Conservation (phyloP, 2,329 filamentous ascomycete species). For the Phaeophleospora eucalypticola region DNA sequence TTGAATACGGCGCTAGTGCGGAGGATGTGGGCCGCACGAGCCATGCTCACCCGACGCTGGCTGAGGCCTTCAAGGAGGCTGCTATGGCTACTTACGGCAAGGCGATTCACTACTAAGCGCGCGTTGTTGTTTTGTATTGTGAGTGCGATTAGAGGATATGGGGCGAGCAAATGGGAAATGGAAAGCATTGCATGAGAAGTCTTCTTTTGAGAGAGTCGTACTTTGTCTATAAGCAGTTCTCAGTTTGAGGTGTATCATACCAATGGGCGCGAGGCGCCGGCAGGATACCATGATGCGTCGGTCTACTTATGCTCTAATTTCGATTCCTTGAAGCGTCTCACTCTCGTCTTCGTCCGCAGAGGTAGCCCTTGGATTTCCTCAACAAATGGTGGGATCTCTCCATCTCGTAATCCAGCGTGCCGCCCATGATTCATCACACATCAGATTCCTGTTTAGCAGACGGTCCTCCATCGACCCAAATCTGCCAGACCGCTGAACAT, state of each 20-base stretch:
- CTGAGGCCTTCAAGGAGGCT: conserved; percentile 99
- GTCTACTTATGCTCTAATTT: neutral
- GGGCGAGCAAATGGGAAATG: too few relatives aligned
- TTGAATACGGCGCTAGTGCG: conserved; percentile 93
- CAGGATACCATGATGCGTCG: neutral
- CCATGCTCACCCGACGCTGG: conserved; percentile 92
- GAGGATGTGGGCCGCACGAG: conserved; percentile 94
- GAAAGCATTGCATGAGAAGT: conserved; percentile 20
- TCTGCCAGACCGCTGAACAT: too few relatives aligned
- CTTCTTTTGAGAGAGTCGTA: too few relatives aligned
- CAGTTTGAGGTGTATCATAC: conserved; percentile 16
- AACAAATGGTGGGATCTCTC: too few relatives aligned
- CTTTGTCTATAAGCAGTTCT: conserved; percentile 15
- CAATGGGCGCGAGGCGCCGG: neutral
- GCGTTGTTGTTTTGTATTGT: too few relatives aligned
- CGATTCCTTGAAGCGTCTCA: neutral
- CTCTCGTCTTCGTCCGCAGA: too few relatives aligned
- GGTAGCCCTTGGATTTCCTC: too few relatives aligned
- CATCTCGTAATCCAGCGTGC: too few relatives aligned
- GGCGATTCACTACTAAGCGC: conserved; percentile 81
- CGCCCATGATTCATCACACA: too few relatives aligned
- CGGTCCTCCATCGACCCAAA: too few relatives aligned
- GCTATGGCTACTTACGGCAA: conserved; percentile 96
- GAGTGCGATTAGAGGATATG: too few relatives aligned
- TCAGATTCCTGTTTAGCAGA: too few relatives aligned